Percentiles rank a stretch among this genome's conserved stretches.
Conservation (phyloP, 306 rosid genomes). For the Rubus parviflorus region DNA sequence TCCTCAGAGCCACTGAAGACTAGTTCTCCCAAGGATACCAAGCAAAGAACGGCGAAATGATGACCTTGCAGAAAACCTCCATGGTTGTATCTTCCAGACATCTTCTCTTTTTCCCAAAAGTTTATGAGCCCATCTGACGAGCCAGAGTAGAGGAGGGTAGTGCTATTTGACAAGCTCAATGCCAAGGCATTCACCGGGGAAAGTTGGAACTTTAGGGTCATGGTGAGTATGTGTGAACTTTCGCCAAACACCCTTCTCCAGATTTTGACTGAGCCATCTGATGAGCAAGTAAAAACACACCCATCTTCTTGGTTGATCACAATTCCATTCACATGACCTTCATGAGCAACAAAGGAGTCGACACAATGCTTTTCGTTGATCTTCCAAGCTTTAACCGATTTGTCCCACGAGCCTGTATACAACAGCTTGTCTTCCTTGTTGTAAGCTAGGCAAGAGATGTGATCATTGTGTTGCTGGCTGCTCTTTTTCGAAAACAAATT, state of each 20-base stretch:
- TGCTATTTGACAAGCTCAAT: conserved; percentile 31
- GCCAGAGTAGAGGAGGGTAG: conserved; percentile 45
- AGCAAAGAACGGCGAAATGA: conserved; percentile 47
- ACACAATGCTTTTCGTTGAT: conserved; percentile 42
- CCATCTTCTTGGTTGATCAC: conserved; percentile 53
- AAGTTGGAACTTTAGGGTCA: conserved; percentile 52
- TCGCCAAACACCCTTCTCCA: conserved; percentile 62
- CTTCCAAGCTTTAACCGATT: conserved; percentile 54
- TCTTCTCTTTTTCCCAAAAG: conserved; percentile 55
- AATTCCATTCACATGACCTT: conserved; percentile 50
- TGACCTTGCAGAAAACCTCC: conserved; percentile 61
- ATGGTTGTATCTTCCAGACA: conserved; percentile 48
- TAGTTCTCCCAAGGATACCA: conserved; percentile 42
- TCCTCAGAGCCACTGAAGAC: conserved; percentile 51
- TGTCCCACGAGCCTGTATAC: conserved; percentile 61
- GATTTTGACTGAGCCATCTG: conserved; percentile 54
- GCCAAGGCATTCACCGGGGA: conserved; percentile 47
- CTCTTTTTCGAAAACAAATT: conserved; percentile 32
- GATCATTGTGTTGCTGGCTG: conserved; percentile 34
- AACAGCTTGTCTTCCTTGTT: conserved; percentile 48
- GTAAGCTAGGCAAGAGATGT: conserved; percentile 53
- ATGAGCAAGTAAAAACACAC: conserved; percentile 59
- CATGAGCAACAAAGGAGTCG: conserved; percentile 54
- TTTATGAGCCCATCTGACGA: conserved; percentile 53
- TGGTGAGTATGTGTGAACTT: conserved; percentile 54